phyloP scores from a whole-genome alignment of 148 eudicot species.

The Simmondsia chinensis region DNA sequence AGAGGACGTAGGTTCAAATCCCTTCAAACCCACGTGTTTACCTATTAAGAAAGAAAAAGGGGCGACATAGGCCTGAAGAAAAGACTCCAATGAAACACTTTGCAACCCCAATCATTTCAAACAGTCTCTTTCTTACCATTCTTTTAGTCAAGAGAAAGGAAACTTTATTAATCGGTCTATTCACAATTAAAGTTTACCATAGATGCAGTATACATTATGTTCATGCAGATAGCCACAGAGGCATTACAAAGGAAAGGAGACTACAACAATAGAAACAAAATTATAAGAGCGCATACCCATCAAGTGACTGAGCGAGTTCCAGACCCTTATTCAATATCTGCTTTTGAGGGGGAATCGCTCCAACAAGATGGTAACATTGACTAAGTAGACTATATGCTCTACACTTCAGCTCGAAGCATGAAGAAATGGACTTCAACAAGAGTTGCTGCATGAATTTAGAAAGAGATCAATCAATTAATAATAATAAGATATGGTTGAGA shows the following conservation, averaged over 20 bases:
- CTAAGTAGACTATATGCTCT: conserved; percentile 79
- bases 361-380: conserved; percentile 94
- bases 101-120: too few relatives aligned
- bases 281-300: conserved; percentile 42
- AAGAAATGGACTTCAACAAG: conserved; percentile 88
- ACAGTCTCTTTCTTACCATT: too few relatives aligned
- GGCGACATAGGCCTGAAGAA: too few relatives aligned
- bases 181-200: too few relatives aligned
- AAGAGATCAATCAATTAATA: too few relatives aligned
- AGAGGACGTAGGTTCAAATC: too few relatives aligned
- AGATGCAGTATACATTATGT: not conserved
- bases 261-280: not conserved
- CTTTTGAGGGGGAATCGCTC: conserved; percentile 78
- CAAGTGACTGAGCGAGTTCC: conserved; percentile 55
- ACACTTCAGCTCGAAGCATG: conserved; percentile 91
- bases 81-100: too few relatives aligned
- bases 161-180: too few relatives aligned
- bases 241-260: too few relatives aligned
- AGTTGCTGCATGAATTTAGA: conserved; percentile 56
- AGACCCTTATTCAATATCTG: conserved; percentile 85
- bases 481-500: not conserved
- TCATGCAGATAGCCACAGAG: not conserved
- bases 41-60: too few relatives aligned
- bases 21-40: too few relatives aligned
- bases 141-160: too few relatives aligned